Conservation (phyloP, 192 early-diverging fungal species). For the Coemansia umbellata region DNA sequence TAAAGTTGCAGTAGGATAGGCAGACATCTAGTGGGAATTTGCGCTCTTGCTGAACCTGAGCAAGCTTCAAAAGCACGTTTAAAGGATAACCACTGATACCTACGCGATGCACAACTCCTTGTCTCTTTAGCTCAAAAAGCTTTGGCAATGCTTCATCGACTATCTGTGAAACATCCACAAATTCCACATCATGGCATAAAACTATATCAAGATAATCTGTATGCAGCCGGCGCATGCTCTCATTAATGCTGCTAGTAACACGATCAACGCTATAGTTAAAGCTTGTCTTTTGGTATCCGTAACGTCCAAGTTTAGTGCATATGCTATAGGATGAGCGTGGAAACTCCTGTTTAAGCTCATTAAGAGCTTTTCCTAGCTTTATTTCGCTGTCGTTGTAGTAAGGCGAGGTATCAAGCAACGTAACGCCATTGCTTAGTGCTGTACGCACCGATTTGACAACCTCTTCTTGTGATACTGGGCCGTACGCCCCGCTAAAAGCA, state of each 20-base stretch:
- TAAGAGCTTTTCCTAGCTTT: conserved; percentile 60
- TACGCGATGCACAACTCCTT: conserved; percentile 61
- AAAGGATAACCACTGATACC: conserved; percentile 72
- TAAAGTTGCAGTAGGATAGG: conserved; percentile 68
- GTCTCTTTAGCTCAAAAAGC: conserved; percentile 48
- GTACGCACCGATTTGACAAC: conserved; percentile 9
- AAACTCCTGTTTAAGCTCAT: conserved; percentile 43
- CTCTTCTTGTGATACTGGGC: conserved; percentile 5
- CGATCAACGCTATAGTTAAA: conserved; percentile 64
- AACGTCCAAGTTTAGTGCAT: conserved; percentile 71
- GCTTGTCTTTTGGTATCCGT: conserved; percentile 56
- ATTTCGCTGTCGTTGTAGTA: conserved; percentile 69
- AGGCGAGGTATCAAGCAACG: conserved; percentile 67
- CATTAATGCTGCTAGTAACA: conserved; percentile 49
- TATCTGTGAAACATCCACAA: conserved; percentile 57
- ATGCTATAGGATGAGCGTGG: conserved; percentile 65
- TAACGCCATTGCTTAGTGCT: conserved; percentile 55
- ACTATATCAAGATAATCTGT: conserved; percentile 70
- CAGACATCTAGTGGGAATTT: conserved; percentile 59
- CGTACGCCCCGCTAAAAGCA: conserved; percentile 45
- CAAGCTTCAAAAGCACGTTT: conserved; percentile 56
- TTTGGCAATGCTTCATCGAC: conserved; percentile 56
- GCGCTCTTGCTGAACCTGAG: conserved; percentile 53
- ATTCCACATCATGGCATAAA: conserved; percentile 74
- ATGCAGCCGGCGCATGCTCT: conserved; percentile 58